These are phyloP conservation scores for Uncinocarpus reesii DNA, from an alignment of 2,329 filamentous ascomycete genomes.

Conservation along the genomic window DNA sequence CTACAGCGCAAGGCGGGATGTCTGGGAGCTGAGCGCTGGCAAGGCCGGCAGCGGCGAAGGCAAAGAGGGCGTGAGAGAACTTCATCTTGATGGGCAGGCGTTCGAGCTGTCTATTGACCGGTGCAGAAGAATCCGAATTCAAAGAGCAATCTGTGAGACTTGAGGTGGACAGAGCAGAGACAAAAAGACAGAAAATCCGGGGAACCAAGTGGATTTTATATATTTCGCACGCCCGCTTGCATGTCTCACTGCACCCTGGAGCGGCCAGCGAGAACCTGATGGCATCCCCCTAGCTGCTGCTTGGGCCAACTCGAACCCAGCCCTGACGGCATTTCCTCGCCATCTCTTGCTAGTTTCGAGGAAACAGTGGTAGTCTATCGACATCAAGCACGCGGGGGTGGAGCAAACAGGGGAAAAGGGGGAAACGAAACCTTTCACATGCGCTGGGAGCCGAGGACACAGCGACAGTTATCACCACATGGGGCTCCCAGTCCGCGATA, in stretches of 20 bases:
- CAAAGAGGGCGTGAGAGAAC: slow-evolving; percentile 25
- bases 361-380: slow-evolving; percentile 3
- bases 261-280: too few relatives aligned
- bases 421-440: neutral
- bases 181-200: too few relatives aligned
- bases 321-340: neutral
- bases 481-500: neutral
- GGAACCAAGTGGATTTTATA: too few relatives aligned
- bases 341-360: neutral
- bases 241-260: too few relatives aligned
- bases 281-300: neutral
- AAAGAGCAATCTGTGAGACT: too few relatives aligned
- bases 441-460: neutral
- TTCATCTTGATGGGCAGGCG: slow-evolving; percentile 24
- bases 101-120: neutral
- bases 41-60: slow-evolving; percentile 36
- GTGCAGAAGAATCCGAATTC: neutral
- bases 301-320: neutral
- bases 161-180: too few relatives aligned
- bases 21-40: slow-evolving; percentile 38
- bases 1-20: slow-evolving; percentile 40
- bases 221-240: too few relatives aligned
- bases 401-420: neutral
- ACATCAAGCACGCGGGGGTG: slow-evolving; percentile 9
- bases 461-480: too few relatives aligned